A percentile compares a stretch with the other conserved stretches of the same genome.
phyloP scores from a whole-genome alignment of 371 early-diverging fungal genomes.

The Lichtheimia corymbifera region DNA sequence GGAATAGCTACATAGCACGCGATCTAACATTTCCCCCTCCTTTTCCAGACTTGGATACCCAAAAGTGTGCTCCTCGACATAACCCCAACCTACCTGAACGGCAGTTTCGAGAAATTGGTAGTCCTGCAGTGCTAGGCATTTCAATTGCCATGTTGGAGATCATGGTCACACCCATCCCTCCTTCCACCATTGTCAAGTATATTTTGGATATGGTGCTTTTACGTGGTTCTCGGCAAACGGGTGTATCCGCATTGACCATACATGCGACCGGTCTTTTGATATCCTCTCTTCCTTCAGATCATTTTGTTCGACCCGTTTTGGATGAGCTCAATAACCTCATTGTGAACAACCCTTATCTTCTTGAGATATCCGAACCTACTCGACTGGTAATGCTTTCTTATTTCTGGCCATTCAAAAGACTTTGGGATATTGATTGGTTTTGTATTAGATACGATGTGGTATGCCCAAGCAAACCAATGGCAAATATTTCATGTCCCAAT shows the following conservation, averaged over 20 bases:
- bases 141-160: slow-evolving; percentile 70
- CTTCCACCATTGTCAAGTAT: slow-evolving; percentile 39
- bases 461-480: slow-evolving; percentile 44
- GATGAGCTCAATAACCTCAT: slow-evolving; percentile 47
- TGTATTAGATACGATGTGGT: slow-evolving; percentile 47
- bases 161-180: slow-evolving; percentile 53
- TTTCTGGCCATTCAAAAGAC: background rate
- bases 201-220: slow-evolving; percentile 49
- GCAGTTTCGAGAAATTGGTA: slow-evolving; percentile 79
- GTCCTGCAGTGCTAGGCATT: slow-evolving; percentile 70
- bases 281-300: slow-evolving; percentile 42
- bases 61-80: slow-evolving; percentile 56
- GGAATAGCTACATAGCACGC: slow-evolving; percentile 10
- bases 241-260: slow-evolving; percentile 44
- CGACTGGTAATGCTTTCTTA: slow-evolving; percentile 38
- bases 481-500: slow-evolving; percentile 35
- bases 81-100: slow-evolving; percentile 67
- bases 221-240: slow-evolving; percentile 45
- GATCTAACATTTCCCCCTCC: slow-evolving; percentile 17
- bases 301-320: slow-evolving; percentile 46
- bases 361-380: slow-evolving; percentile 53
- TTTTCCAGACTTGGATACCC: slow-evolving; percentile 46
- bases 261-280: slow-evolving; percentile 51
- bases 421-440: background rate
- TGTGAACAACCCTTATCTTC: slow-evolving; percentile 40